Conservation (phyloP, 495 filamentous ascomycete species). For the Podospora pseudopauciseta region DNA sequence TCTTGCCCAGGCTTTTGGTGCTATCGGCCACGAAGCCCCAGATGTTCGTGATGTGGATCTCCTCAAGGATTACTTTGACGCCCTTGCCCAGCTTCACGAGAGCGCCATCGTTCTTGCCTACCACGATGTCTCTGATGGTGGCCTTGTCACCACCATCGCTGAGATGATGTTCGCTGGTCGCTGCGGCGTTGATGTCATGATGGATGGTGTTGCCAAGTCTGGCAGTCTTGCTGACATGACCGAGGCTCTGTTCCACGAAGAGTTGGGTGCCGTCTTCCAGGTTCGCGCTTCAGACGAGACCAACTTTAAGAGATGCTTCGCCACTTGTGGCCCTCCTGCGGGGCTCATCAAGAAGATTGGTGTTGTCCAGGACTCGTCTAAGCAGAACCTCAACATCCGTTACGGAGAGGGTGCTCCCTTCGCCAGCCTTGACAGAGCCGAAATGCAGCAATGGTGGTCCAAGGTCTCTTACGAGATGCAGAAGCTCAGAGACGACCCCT, state of each 20-base stretch:
- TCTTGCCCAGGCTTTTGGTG: constrained; percentile 85
- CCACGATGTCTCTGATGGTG: constrained; percentile 91
- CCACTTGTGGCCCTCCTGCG: constrained; percentile 81
- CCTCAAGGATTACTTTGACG: constrained; percentile 90
- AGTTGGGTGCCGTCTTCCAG: constrained; percentile 96
- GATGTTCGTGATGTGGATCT: constrained; percentile 78
- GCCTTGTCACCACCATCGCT: constrained; percentile 82
- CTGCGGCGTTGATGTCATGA: constrained; percentile 79
- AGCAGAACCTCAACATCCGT: constrained; percentile 74
- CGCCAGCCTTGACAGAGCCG: constrained; percentile 62
- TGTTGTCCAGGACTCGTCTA: constrained; percentile 59
- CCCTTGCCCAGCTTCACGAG: constrained; percentile 80
- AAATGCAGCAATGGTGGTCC: constrained; percentile 85
- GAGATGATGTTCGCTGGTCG: constrained; percentile 99
- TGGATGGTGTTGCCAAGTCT: constrained; percentile 63
- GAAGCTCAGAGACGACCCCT: constrained; percentile 80
- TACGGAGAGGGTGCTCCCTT: constrained; percentile 58
- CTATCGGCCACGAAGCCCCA: constrained; percentile 77
- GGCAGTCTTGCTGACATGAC: constrained; percentile 60
- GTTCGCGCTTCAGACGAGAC: constrained; percentile 78
- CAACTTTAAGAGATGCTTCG: constrained; percentile 85
- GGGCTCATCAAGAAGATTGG: constrained; percentile 81
- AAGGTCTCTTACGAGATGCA: constrained; percentile 89
- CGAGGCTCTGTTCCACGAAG: constrained; percentile 86
- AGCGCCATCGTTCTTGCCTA: constrained; percentile 87